These are phyloP conservation scores for Sonneratia caseolaris DNA, from an alignment of 345 rosid species.

Conservation along the genomic window DNA sequence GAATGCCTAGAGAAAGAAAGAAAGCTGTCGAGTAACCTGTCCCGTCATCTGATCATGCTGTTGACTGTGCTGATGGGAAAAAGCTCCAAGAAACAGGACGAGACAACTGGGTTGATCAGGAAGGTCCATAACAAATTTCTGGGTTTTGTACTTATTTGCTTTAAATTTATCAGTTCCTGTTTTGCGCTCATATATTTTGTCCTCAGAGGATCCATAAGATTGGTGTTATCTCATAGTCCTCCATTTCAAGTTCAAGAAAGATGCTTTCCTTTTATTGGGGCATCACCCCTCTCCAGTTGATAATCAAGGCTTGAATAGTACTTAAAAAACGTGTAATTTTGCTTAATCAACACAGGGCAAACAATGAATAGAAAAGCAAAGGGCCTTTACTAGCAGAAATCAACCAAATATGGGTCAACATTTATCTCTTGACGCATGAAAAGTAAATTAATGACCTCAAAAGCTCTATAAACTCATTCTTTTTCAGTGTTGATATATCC, in stretches of 20 bases:
- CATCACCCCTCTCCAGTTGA: no score
- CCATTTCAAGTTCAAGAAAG: not conserved
- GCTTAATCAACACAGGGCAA: no score
- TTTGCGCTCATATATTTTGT: not conserved
- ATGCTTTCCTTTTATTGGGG: not conserved
- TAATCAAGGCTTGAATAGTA: no score
- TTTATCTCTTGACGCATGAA: no score
- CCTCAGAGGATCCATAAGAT: not conserved
- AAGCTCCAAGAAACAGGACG: not conserved
- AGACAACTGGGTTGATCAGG: not conserved
- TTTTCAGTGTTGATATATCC: no score
- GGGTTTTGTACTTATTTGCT: not conserved
- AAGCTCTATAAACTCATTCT: no score
- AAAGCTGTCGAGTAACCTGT: conserved; percentile 4
- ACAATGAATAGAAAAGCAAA: no score
- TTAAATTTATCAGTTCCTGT: not conserved
- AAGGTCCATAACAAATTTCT: not conserved
- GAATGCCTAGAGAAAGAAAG: conserved; percentile 5
- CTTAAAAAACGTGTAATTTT: no score
- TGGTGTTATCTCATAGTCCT: not conserved
- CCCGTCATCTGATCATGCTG: not conserved
- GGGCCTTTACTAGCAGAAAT: no score
- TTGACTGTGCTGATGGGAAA: not conserved
- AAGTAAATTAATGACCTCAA: no score
- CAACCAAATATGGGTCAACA: no score